Percentiles rank a stretch among this genome's conserved stretches.
These are phyloP conservation scores for Vaccinium darrowii DNA, from an alignment of 148 eudicot species.

Conservation along the genomic window DNA sequence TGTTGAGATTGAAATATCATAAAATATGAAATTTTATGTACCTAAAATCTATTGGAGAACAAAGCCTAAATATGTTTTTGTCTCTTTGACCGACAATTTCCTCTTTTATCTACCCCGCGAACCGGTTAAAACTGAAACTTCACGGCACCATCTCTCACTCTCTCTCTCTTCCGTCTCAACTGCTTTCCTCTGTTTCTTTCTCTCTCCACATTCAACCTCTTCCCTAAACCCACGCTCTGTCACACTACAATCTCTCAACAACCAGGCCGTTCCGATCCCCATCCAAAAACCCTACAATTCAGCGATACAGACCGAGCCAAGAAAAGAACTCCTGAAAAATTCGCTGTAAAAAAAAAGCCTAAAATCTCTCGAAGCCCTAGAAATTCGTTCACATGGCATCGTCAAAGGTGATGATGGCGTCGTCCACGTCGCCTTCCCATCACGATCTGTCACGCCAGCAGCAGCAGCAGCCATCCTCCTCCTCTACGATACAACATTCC, in stretches of 20 bases:
- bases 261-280: not conserved
- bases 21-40: too few relatives aligned
- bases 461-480: slow-evolving; percentile 1
- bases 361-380: slow-evolving; percentile 20
- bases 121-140: not conserved
- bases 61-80: too few relatives aligned
- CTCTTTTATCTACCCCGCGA: not conserved
- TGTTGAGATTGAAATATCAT: too few relatives aligned
- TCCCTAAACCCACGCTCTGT: slow-evolving; percentile 9
- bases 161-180: not conserved
- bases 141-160: not conserved
- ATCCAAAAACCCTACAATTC: not conserved
- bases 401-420: slow-evolving; percentile 56
- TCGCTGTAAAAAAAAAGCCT: not conserved
- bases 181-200: not conserved
- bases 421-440: slow-evolving; percentile 39
- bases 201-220: slow-evolving; percentile 5
- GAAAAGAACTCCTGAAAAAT: not conserved
- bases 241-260: not conserved
- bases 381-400: slow-evolving; percentile 34
- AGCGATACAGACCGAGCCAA: not conserved
- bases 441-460: slow-evolving; percentile 50
- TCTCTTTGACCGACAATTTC: not conserved
- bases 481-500: slow-evolving; percentile 13
- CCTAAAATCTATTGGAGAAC: too few relatives aligned